Evolutionary conservation across 495 filamentous ascomycete genomes (phyloP).

Genomic region (Lasiosphaeria miniovina): DNA sequence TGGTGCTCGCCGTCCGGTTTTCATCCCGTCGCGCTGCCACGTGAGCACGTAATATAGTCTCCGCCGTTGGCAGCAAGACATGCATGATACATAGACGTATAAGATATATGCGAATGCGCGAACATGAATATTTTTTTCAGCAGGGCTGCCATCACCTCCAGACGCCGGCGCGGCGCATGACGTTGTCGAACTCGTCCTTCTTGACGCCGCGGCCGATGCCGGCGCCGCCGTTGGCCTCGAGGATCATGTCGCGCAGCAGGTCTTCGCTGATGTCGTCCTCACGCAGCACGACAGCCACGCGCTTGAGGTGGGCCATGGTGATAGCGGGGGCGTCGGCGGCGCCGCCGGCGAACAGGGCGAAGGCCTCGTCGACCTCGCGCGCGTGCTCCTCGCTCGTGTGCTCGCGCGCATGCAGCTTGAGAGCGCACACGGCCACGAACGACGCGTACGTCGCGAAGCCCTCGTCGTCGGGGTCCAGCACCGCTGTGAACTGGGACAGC

Average conservation of each 20-base stretch:
- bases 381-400: conserved; percentile 50
- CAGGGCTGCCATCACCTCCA: conserved; percentile 49
- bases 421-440: conserved; percentile 81
- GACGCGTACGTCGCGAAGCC: conserved; percentile 71
- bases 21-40: no score
- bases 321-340: conserved; percentile 49
- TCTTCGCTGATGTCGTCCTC: conserved; percentile 81
- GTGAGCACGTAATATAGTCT: no score
- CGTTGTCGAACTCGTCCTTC: conserved; percentile 75
- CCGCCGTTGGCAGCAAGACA: no score
- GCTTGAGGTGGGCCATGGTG: conserved; percentile 68
- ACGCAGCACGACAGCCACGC: conserved; percentile 77
- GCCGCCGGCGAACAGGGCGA: conserved; percentile 59
- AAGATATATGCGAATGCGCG: no score
- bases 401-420: conserved; percentile 65
- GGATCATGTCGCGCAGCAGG: conserved; percentile 84
- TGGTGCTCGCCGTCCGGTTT: no score
- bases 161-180: conserved; percentile 81
- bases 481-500: conserved; percentile 68
- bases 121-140: no score
- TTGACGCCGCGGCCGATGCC: conserved; percentile 69
- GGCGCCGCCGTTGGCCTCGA: conserved; percentile 82
- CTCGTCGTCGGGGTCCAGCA: conserved; percentile 74
- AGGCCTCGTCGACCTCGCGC: conserved; percentile 76
- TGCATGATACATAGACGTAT: no score